Conservation (phyloP, 768 basidiomycete species). For the Boletus patriciae region DNA sequence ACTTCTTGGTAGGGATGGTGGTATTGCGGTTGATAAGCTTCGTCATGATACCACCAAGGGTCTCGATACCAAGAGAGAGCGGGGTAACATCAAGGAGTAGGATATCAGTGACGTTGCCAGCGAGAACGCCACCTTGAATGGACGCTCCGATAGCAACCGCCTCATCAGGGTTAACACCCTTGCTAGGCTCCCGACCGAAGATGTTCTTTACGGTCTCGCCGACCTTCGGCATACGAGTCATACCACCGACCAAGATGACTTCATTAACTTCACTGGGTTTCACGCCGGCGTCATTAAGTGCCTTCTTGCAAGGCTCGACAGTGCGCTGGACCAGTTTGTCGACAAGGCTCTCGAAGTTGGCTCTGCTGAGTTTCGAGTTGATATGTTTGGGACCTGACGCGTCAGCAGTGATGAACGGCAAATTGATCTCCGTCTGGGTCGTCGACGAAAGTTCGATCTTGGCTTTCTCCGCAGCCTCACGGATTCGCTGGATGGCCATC, state of each 20-base stretch:
- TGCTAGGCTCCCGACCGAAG: slow-evolving; percentile 95
- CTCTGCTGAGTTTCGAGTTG: slow-evolving; percentile 84
- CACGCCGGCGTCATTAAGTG: slow-evolving; percentile 87
- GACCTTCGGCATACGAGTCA: slow-evolving; percentile 97
- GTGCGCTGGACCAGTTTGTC: slow-evolving; percentile 82
- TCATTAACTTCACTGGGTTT: slow-evolving; percentile 93
- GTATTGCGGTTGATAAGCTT: slow-evolving; percentile 98
- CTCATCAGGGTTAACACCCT: slow-evolving; percentile 99
- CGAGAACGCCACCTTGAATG: slow-evolving; percentile 96
- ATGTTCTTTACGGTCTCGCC: slow-evolving; percentile 82
- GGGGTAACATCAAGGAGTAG: slow-evolving; percentile 95
- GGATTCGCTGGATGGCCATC: slow-evolving; percentile 98
- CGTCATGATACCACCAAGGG: slow-evolving; percentile 99
- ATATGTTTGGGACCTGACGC: slow-evolving; percentile 96
- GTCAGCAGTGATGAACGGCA: slow-evolving; percentile 98
- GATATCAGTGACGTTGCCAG: slow-evolving; percentile 95
- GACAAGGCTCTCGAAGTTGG: slow-evolving; percentile 89
- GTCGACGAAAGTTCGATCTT: slow-evolving; percentile 98
- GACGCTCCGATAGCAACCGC: slow-evolving; percentile 98
- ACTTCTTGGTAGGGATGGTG: slow-evolving; percentile 99
- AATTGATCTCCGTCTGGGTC: slow-evolving; percentile 92
- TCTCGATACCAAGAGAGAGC: slow-evolving; percentile 93
- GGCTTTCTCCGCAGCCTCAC: slow-evolving; percentile 99
- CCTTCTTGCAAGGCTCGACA: slow-evolving; percentile 96
- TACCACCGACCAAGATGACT: slow-evolving; percentile 97